phyloP scores from a whole-genome alignment of 2,329 filamentous ascomycete species.

The Exophiala phaeomuriformis region DNA sequence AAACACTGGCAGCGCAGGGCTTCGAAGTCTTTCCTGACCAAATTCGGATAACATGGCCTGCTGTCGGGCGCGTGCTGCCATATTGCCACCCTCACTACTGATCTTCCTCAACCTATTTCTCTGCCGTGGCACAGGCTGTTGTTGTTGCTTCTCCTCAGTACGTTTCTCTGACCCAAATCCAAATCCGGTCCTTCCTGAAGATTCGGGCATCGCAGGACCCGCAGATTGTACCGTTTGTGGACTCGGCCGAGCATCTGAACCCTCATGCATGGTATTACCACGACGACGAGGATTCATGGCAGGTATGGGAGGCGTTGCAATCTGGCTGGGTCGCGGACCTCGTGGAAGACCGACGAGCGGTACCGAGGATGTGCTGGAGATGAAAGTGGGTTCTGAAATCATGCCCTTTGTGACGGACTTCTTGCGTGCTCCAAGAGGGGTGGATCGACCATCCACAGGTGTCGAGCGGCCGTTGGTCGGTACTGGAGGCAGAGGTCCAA shows the following conservation, averaged over 20 bases:
- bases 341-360: conserved; percentile 52
- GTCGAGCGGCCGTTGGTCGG: conserved; percentile 39
- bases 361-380: conserved; percentile 50
- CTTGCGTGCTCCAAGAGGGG: conserved; percentile 40
- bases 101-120: conserved; percentile 42
- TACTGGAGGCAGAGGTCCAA: conserved; percentile 39
- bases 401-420: conserved; percentile 53
- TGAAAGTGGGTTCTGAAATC: conserved; percentile 54
- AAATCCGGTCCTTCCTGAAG: neutral
- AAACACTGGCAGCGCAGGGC: conserved; percentile 24
- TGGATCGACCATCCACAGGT: conserved; percentile 26
- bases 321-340: conserved; percentile 27
- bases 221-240: conserved; percentile 14
- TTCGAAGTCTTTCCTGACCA: conserved; percentile 21
- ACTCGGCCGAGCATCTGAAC: conserved; percentile 8
- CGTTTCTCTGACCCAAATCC: neutral
- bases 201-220: conserved; percentile 4
- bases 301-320: conserved; percentile 45
- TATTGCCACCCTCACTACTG: conserved; percentile 45
- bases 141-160: conserved; percentile 11
- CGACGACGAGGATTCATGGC: conserved; percentile 55
- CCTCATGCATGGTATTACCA: conserved; percentile 41
- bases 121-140: conserved; percentile 24
- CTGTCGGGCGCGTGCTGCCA: conserved; percentile 41
- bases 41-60: conserved; percentile 32